Percentiles rank a stretch among this genome's conserved stretches.
Evolutionary conservation across 2,329 filamentous ascomycete species (phyloP).

Genomic region (Colletotrichum trifolii): DNA sequence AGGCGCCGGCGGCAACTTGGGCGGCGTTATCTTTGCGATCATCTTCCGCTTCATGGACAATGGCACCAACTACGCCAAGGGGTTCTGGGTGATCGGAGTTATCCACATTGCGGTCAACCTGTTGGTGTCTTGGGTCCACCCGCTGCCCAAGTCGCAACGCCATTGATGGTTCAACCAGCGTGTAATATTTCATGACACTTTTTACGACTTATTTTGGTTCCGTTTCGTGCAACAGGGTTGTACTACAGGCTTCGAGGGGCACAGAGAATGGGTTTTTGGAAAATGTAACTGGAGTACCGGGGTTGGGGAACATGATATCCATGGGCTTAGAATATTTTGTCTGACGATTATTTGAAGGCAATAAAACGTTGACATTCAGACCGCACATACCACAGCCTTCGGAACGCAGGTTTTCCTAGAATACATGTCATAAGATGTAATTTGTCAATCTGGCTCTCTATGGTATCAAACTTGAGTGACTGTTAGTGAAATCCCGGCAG

Average conservation of each 20-base stretch:
- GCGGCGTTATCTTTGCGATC: slow-evolving; percentile 86
- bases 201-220: neutral
- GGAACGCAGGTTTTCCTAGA: too few relatives aligned
- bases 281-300: slow-evolving; percentile 23
- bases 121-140: slow-evolving; percentile 65
- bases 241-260: neutral
- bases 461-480: too few relatives aligned
- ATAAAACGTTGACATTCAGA: neutral
- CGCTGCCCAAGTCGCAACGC: slow-evolving; percentile 63
- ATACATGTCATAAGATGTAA: too few relatives aligned
- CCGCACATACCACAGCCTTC: too few relatives aligned
- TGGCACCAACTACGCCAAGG: slow-evolving; percentile 73
- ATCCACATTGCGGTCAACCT: slow-evolving; percentile 79
- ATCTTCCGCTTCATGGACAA: slow-evolving; percentile 79
- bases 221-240: neutral
- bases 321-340: slow-evolving; percentile 5
- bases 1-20: slow-evolving; percentile 84
- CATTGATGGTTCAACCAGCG: neutral
- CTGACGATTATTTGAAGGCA: neutral
- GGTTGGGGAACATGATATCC: slow-evolving; percentile 31
- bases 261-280: neutral
- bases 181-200: neutral
- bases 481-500: too few relatives aligned
- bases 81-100: slow-evolving; percentile 85
- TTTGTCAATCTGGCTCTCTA: too few relatives aligned